These are phyloP conservation scores for Entomortierella beljakovae DNA, from an alignment of 192 early-diverging fungal genomes.

Conservation along the genomic window DNA sequence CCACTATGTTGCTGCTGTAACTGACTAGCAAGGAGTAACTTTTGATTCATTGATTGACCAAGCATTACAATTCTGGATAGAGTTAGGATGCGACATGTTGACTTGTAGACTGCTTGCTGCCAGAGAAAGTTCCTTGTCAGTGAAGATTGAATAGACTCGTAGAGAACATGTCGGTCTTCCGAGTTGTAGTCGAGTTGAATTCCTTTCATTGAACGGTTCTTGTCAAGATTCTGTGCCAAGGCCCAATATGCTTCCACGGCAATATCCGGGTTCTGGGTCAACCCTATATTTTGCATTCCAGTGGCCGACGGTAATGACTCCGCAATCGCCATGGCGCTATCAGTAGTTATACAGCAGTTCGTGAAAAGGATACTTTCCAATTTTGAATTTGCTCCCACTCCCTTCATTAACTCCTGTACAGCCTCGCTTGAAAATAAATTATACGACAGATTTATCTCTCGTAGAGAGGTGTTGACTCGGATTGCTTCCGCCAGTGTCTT, in stretches of 20 bases:
- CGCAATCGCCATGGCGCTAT: slow-evolving; percentile 48
- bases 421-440: slow-evolving; percentile 34
- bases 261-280: slow-evolving; percentile 52
- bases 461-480: slow-evolving; percentile 10
- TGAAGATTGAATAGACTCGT: slow-evolving; percentile 56
- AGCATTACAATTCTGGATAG: slow-evolving; percentile 54
- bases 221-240: slow-evolving; percentile 35
- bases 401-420: slow-evolving; percentile 34
- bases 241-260: slow-evolving; percentile 52
- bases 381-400: slow-evolving; percentile 42
- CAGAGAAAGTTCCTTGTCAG: slow-evolving; percentile 55
- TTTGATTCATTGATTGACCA: slow-evolving; percentile 20
- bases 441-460: slow-evolving; percentile 50
- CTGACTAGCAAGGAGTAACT: slow-evolving; percentile 6
- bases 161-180: slow-evolving; percentile 48
- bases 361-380: slow-evolving; percentile 56
- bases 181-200: slow-evolving; percentile 61
- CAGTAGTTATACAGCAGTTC: slow-evolving; percentile 45
- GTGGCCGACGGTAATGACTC: slow-evolving; percentile 37
- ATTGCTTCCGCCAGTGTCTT: slow-evolving; percentile 33
- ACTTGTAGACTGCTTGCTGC: slow-evolving; percentile 47
- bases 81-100: slow-evolving; percentile 43
- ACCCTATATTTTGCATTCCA: slow-evolving; percentile 50
- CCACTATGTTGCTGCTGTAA: slow-evolving; percentile 2
- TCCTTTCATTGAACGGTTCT: slow-evolving; percentile 55